phyloP scores from a whole-genome alignment of 352 stramenopile species.

The Phytophthora hibernalis region DNA sequence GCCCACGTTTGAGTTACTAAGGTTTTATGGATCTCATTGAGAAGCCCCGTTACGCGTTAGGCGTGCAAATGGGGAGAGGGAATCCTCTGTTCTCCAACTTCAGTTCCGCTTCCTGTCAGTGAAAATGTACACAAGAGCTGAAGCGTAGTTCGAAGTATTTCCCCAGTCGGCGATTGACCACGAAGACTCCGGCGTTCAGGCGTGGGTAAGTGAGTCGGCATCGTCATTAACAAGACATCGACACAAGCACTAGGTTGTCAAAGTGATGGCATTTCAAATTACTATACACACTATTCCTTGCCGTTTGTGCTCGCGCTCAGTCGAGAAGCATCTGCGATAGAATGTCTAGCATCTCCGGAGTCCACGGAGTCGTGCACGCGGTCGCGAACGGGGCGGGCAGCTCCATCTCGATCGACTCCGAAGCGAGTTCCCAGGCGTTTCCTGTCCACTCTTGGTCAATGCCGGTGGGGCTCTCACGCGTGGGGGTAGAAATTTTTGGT shows the following conservation, averaged over 20 bases:
- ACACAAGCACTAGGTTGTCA: constrained; percentile 5
- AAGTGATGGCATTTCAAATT: constrained; percentile 34
- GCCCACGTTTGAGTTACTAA: no score
- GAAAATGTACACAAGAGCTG: no score
- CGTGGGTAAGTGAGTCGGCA: no score
- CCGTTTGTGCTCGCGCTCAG: constrained; percentile 23
- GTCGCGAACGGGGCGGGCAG: constrained; percentile 34
- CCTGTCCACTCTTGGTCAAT: constrained; percentile 40
- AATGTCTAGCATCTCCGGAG: constrained; percentile 49
- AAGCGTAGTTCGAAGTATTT: no score
- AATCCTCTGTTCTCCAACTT: no score
- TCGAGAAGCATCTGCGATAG: constrained; percentile 45
- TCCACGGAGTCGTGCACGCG: constrained; percentile 46
- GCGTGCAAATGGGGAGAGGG: no score
- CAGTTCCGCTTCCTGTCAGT: no score
- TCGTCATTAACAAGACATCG: constrained; percentile 15
- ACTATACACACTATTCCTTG: constrained; percentile 32
- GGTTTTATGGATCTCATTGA: no score
- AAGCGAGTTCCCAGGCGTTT: constrained; percentile 31
- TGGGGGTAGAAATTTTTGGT: constrained; percentile 26
- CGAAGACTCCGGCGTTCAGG: no score
- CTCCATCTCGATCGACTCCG: constrained; percentile 22
- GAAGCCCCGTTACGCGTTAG: no score
- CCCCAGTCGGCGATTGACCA: no score
- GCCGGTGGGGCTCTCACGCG: constrained; percentile 38